A percentile compares a stretch with the other conserved stretches of the same genome.
Evolutionary conservation across 768 basidiomycete genomes (phyloP).

Genomic region (Lactifluus piperatus): DNA sequence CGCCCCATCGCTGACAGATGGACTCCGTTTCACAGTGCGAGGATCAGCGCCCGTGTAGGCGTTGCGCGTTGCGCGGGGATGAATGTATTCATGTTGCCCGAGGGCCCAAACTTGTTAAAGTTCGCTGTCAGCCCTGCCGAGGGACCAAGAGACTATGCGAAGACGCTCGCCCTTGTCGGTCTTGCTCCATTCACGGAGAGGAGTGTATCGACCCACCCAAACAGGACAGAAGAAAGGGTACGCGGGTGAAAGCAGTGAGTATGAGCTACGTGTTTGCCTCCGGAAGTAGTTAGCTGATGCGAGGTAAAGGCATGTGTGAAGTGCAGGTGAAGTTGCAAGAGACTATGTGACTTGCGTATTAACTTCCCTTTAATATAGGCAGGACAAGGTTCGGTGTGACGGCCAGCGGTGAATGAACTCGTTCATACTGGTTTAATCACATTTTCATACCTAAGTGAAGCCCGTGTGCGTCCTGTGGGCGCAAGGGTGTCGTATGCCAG

Average conservation of each 20-base stretch:
- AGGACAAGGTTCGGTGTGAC: slow-evolving; percentile 21
- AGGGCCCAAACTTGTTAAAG: slow-evolving; percentile 47
- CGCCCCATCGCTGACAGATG: neutral
- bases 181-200: slow-evolving; percentile 39
- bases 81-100: slow-evolving; percentile 50
- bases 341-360: neutral
- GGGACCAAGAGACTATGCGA: slow-evolving; percentile 51
- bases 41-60: slow-evolving; percentile 51
- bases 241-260: slow-evolving; percentile 52
- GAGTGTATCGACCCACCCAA: slow-evolving; percentile 43
- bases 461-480: slow-evolving; percentile 11
- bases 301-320: slow-evolving; percentile 21
- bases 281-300: neutral
- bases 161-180: slow-evolving; percentile 46
- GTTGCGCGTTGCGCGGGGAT: slow-evolving; percentile 46
- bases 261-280: neutral
- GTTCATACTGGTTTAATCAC: neutral
- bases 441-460: neutral
- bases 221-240: slow-evolving; percentile 47
- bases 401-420: slow-evolving; percentile 13
- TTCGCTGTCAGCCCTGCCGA: slow-evolving; percentile 52
- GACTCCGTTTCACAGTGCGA: slow-evolving; percentile 39
- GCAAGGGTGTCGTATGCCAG: slow-evolving; percentile 13
- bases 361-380: neutral
- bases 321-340: slow-evolving; percentile 16